Evolutionary conservation across 1,284 basidiomycete species (phyloP).

Genomic region (Fomitopsis schrenkii): DNA sequence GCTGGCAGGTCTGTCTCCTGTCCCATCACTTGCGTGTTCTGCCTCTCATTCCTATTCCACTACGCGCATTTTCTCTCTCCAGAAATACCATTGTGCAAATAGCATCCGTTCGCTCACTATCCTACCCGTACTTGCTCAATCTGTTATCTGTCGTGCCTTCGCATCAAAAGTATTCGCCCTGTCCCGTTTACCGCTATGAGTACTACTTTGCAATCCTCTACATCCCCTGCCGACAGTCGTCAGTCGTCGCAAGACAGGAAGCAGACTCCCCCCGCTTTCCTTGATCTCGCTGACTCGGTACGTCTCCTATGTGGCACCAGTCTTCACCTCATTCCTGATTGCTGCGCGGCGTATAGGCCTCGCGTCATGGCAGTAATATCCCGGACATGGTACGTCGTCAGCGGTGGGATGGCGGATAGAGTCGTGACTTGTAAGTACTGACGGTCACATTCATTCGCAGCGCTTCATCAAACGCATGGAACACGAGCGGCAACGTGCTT

Average conservation of each 20-base stretch:
- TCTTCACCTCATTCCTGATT: conserved; percentile 11
- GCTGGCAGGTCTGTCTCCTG: conserved; percentile 51
- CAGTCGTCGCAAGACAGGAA: conserved; percentile 64
- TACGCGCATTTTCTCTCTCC: conserved; percentile 14
- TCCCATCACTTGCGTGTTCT: conserved; percentile 15
- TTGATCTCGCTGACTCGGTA: conserved; percentile 87
- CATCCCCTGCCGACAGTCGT: conserved; percentile 65
- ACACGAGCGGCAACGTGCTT: conserved; percentile 80
- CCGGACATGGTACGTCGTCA: conserved; percentile 72
- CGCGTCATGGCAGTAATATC: conserved; percentile 79
- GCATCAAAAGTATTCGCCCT: conserved; percentile 48
- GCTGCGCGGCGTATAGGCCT: conserved; percentile 45
- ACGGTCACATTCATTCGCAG: conserved; percentile 35
- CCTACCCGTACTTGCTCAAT: conserved; percentile 48
- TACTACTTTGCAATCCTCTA: conserved; percentile 62
- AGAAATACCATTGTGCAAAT: conserved; percentile 69
- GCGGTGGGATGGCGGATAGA: conserved; percentile 26
- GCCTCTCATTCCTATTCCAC: conserved; percentile 8
- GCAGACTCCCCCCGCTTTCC: conserved; percentile 82
- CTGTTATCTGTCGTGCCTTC: conserved; percentile 55
- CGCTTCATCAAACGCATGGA: conserved; percentile 87
- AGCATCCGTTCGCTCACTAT: conserved; percentile 48
- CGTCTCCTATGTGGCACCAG: conserved; percentile 31
- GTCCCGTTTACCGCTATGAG: conserved; percentile 59
- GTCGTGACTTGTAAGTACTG: conserved; percentile 7